These are phyloP conservation scores for Colletotrichum magnum DNA, from an alignment of 2,329 filamentous ascomycete species.

Conservation along the genomic window DNA sequence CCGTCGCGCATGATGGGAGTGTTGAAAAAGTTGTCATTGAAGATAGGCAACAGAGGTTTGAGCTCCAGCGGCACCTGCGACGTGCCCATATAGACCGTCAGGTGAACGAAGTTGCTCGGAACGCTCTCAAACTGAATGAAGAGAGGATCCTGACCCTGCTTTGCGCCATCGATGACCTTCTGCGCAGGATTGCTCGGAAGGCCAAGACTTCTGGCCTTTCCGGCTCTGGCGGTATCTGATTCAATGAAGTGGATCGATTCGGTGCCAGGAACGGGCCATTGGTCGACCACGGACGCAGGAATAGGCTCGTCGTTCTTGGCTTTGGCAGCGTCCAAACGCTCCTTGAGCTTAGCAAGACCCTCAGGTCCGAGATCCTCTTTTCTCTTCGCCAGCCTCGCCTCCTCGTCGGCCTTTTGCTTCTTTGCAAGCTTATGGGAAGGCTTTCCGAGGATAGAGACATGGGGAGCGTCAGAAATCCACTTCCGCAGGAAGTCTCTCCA, in stretches of 20 bases:
- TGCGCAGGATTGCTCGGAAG: conserved; percentile 79
- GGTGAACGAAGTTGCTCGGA: conserved; percentile 90
- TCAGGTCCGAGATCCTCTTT: conserved; percentile 85
- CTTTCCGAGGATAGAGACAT: conserved; percentile 89
- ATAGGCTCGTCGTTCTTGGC: conserved; percentile 90
- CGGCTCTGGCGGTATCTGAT: conserved; percentile 86
- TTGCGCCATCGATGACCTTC: conserved; percentile 79
- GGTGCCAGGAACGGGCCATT: conserved; percentile 85
- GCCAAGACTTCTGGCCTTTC: conserved; percentile 81
- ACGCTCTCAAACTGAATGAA: conserved; percentile 99
- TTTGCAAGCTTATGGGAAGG: conserved; percentile 85
- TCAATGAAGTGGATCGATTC: conserved; percentile 97
- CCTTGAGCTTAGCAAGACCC: conserved; percentile 80
- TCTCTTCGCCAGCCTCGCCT: conserved; percentile 82
- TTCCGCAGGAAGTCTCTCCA: conserved; percentile 87
- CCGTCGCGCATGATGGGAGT: conserved; percentile 86
- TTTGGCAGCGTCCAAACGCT: conserved; percentile 86
- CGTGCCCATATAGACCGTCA: conserved; percentile 86
- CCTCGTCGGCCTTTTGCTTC: conserved; percentile 86
- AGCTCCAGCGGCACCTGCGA: conserved; percentile 82
- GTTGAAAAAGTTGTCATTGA: conserved; percentile 94
- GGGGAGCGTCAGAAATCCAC: conserved; percentile 88
- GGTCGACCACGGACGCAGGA: conserved; percentile 83
- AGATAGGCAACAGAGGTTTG: conserved; percentile 87
- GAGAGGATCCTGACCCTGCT: conserved; percentile 74